Base-by-base conservation (phyloP, 2,329 filamentous ascomycete species). In the Trichoderma simmonsii region DNA sequence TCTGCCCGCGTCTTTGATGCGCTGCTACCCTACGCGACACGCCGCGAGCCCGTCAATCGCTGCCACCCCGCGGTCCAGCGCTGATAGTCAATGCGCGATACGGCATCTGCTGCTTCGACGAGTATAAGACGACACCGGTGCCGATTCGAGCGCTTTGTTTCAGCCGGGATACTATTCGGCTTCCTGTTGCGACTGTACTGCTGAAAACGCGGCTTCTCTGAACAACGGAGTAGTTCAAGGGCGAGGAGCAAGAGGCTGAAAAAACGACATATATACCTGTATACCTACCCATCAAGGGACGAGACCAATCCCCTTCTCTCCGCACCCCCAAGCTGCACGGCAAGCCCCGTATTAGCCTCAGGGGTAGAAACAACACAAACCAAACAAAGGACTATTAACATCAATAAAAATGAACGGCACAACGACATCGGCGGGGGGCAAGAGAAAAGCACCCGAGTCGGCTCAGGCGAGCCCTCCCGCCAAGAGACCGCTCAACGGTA, bases 391-490 rank as follows among this genome's bases (percentile, higher is more conserved):
- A 39, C 21, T 3, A 39, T 18, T 24, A 26, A n/a, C 7, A 62
- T 21, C 36, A 36, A 9, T n/a, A 8, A 21, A 18, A 72, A 87
- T 87, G 85, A 86, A 86, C 75, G 82, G 83, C 72, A 76, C 80
- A 70, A 78, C 79, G 72, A 77, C 80, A 43, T 81, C 81, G 51
- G 79, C 82, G 73, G 83, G 85, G 78, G 80, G 82, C 73, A 88
- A 88, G 82, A 85, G 87, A 77, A 88, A 88, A 79, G 85, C 84
- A 34, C 82, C 84, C 43, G 81, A 82, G 73, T 80, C 83, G 54
- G 79, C 83, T 57, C 82, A 83, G 18, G 70, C 79, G 57, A 76
- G 75, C 67, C 80, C 79, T 51, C 78, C 80, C 3, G 75, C 79
- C 32, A 83, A 83, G 78, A 79, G 81, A 71, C 70, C 77, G 11